Conservation (phyloP, 2,329 filamentous ascomycete genomes). For the Colletotrichum destructivum region DNA sequence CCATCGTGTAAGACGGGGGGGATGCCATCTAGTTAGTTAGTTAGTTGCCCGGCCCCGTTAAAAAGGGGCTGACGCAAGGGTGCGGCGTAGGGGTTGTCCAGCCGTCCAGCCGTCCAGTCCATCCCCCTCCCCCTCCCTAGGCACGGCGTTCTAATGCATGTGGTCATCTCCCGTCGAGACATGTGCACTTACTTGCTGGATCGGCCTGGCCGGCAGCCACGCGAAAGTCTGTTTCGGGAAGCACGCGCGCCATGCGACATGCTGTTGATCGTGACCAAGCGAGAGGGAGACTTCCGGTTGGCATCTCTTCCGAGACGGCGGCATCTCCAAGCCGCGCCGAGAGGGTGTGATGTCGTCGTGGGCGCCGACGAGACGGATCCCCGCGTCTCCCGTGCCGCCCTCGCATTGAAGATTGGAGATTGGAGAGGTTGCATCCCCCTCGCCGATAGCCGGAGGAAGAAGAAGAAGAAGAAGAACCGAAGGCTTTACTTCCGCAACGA, state of each 20-base stretch:
- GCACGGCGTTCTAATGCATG: background rate
- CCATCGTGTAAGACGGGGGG: conserved; percentile 3
- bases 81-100: background rate
- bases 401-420: no score
- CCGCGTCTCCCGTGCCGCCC: background rate
- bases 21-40: background rate
- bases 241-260: background rate
- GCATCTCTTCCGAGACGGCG: background rate
- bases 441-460: background rate
- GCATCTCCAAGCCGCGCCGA: conserved; percentile 4
- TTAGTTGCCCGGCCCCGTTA: no score
- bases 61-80: conserved; percentile 9
- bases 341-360: background rate
- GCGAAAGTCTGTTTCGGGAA: background rate
- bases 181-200: background rate
- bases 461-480: background rate
- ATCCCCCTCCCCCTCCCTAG: background rate
- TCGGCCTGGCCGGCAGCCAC: background rate
- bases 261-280: background rate
- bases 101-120: background rate
- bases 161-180: background rate
- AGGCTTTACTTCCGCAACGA: no score
- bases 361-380: background rate
- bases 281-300: background rate
- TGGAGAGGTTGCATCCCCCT: no score